Base-by-base conservation (phyloP, 768 basidiomycete genomes). In the Sporobolomyces roseus region DNA sequence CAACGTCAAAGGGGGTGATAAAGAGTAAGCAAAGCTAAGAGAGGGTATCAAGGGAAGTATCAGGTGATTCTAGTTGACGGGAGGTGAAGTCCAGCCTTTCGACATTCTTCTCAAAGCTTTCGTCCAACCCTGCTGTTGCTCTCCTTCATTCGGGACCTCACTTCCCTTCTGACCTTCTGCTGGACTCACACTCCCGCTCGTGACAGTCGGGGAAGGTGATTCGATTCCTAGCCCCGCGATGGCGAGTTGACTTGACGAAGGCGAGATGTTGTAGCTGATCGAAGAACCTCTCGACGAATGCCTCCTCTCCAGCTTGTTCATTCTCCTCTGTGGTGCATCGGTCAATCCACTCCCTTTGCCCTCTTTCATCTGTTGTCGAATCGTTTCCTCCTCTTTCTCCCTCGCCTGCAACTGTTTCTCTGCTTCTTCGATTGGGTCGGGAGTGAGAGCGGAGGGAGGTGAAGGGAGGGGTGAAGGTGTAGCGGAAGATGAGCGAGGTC, bases 261-360 rank as follows among this genome's bases (percentile, higher is more conserved):
- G 27, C 29, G 36, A 29, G 7, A 14, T 1, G 45, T 43, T 51
- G 55, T 65, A 65, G 14, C 48, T 52, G 41, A 52, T 60, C 7
- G 48, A 50, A 21, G 32, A 50, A 12, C 29, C 50, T 32, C 54
- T 36, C 12, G 29, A 50, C 23, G 51, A 54, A 27, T 53, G 32
- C 17, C 58, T 1, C 35, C 63, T 45, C 52, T 64, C 58, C 35
- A 58, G 25, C 21, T 51, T 41, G 27, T 33, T 46, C 62, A 68
- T 32, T 27, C 67, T 25, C 38, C 46, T 53, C 5, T 19, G 30
- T 36, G 62, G 63, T 46, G 63, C 84, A 76, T 93, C 91, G 2
- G 91, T 92, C 78, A 90, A 91, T 21, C 90, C 89, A 48, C 88
- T 82, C 30, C 81, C 79, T 4, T 81, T 82, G 1, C 91, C 92